Conservation (phyloP, 495 filamentous ascomycete genomes). For the Zalerion maritima region DNA sequence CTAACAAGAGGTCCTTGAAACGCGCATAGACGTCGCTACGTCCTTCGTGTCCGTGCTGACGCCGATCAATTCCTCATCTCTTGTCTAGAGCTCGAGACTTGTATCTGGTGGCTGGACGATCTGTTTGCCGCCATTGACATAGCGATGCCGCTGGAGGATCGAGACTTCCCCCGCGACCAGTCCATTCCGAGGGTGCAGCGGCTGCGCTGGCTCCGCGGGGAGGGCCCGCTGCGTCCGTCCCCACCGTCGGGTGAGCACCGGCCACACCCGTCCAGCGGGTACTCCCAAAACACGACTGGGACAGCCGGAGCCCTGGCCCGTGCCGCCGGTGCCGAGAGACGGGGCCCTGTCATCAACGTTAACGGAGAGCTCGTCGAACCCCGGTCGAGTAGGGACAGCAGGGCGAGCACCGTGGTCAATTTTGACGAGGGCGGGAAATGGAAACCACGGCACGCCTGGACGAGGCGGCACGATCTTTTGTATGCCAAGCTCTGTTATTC, state of each 20-base stretch:
- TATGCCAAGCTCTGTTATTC: constrained; percentile 41
- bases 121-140: constrained; percentile 40
- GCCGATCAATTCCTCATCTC: constrained; percentile 50
- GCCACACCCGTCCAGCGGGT: not conserved
- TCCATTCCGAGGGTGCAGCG: constrained; percentile 33
- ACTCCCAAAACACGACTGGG: constrained; percentile 8
- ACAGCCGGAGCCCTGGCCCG: not conserved
- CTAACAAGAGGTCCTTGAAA: constrained; percentile 4
- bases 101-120: constrained; percentile 40
- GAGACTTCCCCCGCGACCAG: constrained; percentile 38
- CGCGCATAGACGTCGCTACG: constrained; percentile 31
- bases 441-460: constrained; percentile 30
- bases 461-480: constrained; percentile 32
- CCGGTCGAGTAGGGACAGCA: constrained; percentile 2
- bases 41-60: constrained; percentile 47
- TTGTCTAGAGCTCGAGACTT: constrained; percentile 34
- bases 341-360: not conserved
- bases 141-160: constrained; percentile 36
- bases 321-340: not conserved
- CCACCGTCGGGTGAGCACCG: constrained; percentile 7
- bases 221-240: constrained; percentile 14
- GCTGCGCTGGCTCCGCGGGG: constrained; percentile 18
- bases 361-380: constrained; percentile 1
- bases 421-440: constrained; percentile 33
- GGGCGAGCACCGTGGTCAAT: no score